Base-by-base conservation (phyloP, 768 basidiomycete genomes). In the Pholiota microspora region DNA sequence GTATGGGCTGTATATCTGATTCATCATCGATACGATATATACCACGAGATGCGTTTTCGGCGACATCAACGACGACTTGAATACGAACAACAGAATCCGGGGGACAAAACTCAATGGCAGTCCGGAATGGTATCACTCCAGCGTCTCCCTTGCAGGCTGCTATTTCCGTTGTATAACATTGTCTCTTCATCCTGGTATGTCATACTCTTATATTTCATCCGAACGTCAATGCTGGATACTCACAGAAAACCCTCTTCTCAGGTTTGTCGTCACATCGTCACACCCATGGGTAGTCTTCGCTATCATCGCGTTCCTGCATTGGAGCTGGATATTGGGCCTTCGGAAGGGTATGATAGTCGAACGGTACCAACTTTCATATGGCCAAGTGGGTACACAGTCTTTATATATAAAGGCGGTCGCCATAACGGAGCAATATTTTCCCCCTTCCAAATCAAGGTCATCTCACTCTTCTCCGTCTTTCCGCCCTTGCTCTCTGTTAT, bases 321-420 rank as follows among this genome's bases (percentile, higher is more conserved):
- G 58, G 59, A 59, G 53, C 44, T 62, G 58, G 59, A 38, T 58
- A 15, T 52, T 62, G 15, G 53, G 53, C 3, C 54, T 62, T 31
- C 45, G 34, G 18, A 54, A 49, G 38, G 60, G 54, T 1, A 49
- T 58, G n/a, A 48, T 38, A 15, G 12, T 56, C 4, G 28, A 59
- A 4, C 13, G 42, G 2, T 55, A 58, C 31, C 29, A 59, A n/a
- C 45, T 57, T 18, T 49, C 58, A 3, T 62, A 59, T 46, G 61
- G 61, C 7, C 58, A 62, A 44, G 60, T 57, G n/a, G n/a, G n/a
- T n/a, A n/a, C n/a, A n/a, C n/a, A n/a, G n/a, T n/a, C n/a, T n/a
- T n/a, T n/a, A n/a, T n/a, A n/a, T n/a, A n/a, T n/a, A n/a, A n/a
- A n/a, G n/a, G n/a, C n/a, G n/a, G n/a, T n/a, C n/a, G n/a, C n/a